Percentiles rank a stretch among this genome's conserved stretches.
These are phyloP conservation scores for Cubamyces sp. DNA, from an alignment of 768 basidiomycete species.

Conservation along the genomic window DNA sequence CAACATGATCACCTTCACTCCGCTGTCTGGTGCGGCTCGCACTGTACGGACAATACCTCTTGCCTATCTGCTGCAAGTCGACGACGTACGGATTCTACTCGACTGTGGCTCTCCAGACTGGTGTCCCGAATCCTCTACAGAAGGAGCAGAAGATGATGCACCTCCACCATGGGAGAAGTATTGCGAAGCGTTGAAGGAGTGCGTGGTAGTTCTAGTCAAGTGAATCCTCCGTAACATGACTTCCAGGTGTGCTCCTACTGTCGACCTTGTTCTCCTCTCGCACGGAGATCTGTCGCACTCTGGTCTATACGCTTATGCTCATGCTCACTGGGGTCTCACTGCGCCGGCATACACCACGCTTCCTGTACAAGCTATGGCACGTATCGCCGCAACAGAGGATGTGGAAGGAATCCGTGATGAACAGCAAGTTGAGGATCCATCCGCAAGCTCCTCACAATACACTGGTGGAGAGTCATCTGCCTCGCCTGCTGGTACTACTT, in stretches of 20 bases:
- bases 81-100: slow-evolving; percentile 90
- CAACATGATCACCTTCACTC: slow-evolving; percentile 91
- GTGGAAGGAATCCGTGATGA: slow-evolving; percentile 80
- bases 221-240: background rate
- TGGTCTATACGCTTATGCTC: slow-evolving; percentile 92
- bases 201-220: slow-evolving; percentile 33
- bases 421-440: slow-evolving; percentile 60
- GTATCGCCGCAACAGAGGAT: slow-evolving; percentile 89
- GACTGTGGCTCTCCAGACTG: slow-evolving; percentile 95
- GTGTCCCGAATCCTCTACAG: slow-evolving; percentile 56
- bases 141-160: slow-evolving; percentile 37
- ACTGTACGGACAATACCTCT: slow-evolving; percentile 66
- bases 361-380: slow-evolving; percentile 94
- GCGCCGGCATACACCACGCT: slow-evolving; percentile 94
- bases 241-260: slow-evolving; percentile 70
- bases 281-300: slow-evolving; percentile 90
- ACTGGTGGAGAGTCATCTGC: slow-evolving; percentile 27
- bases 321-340: slow-evolving; percentile 82
- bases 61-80: slow-evolving; percentile 88
- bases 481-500: slow-evolving; percentile 33
- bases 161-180: slow-evolving; percentile 61
- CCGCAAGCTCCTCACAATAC: background rate
- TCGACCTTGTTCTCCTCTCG: slow-evolving; percentile 92
- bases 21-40: slow-evolving; percentile 83
- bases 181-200: slow-evolving; percentile 71